Percentiles rank a stretch among this genome's conserved stretches.
These are phyloP conservation scores for Naganishia kalamii DNA, from an alignment of 768 basidiomycete genomes.

Conservation along the genomic window DNA sequence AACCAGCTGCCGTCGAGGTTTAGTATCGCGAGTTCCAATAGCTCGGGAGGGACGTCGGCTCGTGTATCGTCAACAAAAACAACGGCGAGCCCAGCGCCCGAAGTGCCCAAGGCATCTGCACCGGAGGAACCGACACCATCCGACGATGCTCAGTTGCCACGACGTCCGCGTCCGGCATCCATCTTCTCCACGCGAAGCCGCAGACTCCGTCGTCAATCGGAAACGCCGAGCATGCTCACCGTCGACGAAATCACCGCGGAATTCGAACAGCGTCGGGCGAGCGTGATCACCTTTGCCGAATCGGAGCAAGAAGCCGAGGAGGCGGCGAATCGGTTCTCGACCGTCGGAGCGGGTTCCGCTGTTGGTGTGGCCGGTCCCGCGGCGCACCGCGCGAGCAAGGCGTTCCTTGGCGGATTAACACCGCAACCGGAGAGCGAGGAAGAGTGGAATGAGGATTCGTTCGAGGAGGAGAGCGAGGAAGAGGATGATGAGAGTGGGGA, in stretches of 20 bases:
- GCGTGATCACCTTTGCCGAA: conserved; percentile 56
- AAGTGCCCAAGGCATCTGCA: too few relatives aligned
- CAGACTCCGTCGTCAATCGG: conserved; percentile 62
- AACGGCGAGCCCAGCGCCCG: too few relatives aligned
- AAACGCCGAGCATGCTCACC: conserved; percentile 85
- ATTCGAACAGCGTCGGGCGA: conserved; percentile 62
- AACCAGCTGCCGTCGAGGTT: conserved; percentile 21
- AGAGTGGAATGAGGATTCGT: conserved; percentile 26
- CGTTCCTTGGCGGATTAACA: conserved; percentile 5
- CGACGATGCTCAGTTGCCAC: conserved; percentile 20
- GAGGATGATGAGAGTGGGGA: conserved; percentile 31
- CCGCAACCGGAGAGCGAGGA: conserved; percentile 30
- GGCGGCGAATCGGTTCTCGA: conserved; percentile 23
- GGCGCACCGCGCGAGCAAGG: conserved; percentile 3
- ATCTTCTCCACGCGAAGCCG: conserved; percentile 50
- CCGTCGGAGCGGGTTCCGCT: conserved; percentile 14
- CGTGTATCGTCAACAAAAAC: too few relatives aligned
- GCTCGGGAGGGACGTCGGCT: neutral
- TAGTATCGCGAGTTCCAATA: conserved; percentile 22
- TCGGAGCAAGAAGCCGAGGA: conserved; percentile 30
- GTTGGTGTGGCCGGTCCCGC: neutral
- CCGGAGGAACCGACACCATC: too few relatives aligned
- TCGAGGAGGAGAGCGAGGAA: conserved; percentile 31
- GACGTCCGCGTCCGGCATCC: conserved; percentile 41
- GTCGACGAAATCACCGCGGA: conserved; percentile 97